Evolutionary conservation across 371 early-diverging fungal genomes (phyloP), one percentile per base, ranked within the genome.

Genomic region (Apophysomyces variabilis): DNA sequence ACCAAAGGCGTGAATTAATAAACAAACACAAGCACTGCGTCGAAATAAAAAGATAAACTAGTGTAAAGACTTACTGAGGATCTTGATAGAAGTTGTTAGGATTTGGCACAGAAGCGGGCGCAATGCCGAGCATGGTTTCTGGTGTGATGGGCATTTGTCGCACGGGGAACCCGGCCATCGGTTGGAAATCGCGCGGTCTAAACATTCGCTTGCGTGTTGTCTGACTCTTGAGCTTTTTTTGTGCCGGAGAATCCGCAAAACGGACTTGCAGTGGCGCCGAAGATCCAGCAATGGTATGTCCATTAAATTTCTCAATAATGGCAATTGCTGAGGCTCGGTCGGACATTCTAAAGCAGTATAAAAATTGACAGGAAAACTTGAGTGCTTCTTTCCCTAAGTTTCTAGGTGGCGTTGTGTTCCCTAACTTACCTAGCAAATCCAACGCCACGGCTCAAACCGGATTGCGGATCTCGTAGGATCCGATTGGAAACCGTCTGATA

Each of bases 231-330:
- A 93, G 74, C 44, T 84, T 80, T 75, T 94, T 93, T 66, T 94
- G 93, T 36, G 89, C 92, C 16, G 83, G 80, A 14, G 90, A 89
- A 69, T 93, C 95, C 1, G 95, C 93, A 69, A 92, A 93, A 1
- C 93, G 88, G 9, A 92, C 90, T 68, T 91, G 90, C 38, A 94
- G 67, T 8, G 92, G 89, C n/a, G 82, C 85, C 7, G 80, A 81
- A 7, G 85, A 71, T 21, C 89, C 90, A 11, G 79, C 78, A 14
- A 93, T 76, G 16, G 75, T 77, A 38, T 78, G 69, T 14, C 87
- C 86, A 68, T 90, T 88, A 66, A 88, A 90, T 56, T 80, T 84
- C 18, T 88, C 85, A 62, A 94, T 94, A 36, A 90, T 86, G 0
- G 71, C 73, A 7, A 79, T 65, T 1, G 94, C 93, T 0, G 88